These are phyloP conservation scores for Persicaria maculosa DNA, from an alignment of 148 eudicot species.

Conservation along the genomic window DNA sequence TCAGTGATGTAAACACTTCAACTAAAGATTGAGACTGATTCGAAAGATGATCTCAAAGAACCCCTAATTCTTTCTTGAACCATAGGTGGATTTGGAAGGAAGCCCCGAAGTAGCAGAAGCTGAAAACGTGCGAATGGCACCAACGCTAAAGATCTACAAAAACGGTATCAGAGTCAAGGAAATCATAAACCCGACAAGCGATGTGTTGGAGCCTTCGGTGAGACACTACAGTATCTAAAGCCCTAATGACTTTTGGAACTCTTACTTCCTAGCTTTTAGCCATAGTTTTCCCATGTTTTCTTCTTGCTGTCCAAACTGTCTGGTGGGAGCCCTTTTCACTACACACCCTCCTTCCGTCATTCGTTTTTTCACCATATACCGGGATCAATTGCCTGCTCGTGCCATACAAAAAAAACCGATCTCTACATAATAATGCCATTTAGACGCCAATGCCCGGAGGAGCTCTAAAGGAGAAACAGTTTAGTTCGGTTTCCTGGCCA, in stretches of 20 bases:
- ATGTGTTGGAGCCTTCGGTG: constrained; percentile 77
- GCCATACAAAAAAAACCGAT: constrained; percentile 19
- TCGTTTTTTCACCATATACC: neutral
- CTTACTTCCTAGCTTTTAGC: constrained; percentile 12
- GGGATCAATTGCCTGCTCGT: constrained; percentile 21
- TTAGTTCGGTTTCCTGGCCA: constrained; percentile 29
- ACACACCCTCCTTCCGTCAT: constrained; percentile 5
- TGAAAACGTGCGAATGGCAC: constrained; percentile 62
- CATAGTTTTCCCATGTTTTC: constrained; percentile 15
- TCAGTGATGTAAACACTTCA: neutral
- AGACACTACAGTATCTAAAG: constrained; percentile 68
- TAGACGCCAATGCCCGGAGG: constrained; percentile 20
- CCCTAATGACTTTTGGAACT: neutral
- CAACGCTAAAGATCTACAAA: constrained; percentile 82
- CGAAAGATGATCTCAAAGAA: neutral
- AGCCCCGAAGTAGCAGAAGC: constrained; percentile 44
- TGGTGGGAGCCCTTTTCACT: constrained; percentile 18
- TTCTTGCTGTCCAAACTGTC: constrained; percentile 19
- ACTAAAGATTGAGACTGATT: neutral
- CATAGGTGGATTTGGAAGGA: constrained; percentile 73
- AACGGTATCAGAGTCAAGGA: constrained; percentile 69
- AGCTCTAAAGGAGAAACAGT: constrained; percentile 24
- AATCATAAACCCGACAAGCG: constrained; percentile 62
- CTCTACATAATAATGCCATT: constrained; percentile 35
- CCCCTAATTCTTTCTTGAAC: neutral